A percentile compares a stretch with the other conserved stretches of the same genome.
Evolutionary conservation across 2,329 filamentous ascomycete genomes (phyloP).

Genomic region (Sphaerulina musiva): DNA sequence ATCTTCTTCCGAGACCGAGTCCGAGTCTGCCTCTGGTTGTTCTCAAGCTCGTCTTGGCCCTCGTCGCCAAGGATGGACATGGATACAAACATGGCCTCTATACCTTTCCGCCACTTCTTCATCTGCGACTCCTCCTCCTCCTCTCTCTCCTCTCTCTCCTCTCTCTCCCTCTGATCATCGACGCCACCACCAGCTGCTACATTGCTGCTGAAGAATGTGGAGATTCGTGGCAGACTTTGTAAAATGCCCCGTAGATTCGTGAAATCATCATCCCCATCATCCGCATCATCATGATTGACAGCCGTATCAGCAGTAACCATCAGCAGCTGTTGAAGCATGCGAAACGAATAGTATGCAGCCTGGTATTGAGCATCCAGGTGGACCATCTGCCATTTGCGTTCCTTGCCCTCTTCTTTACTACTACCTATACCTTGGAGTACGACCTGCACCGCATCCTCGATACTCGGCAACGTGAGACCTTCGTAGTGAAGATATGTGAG

Average conservation of each 20-base stretch:
- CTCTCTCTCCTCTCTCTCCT: too few species aligned
- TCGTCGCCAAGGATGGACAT: constrained; percentile 6
- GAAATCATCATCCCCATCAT: constrained; percentile 42
- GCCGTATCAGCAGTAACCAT: constrained; percentile 14
- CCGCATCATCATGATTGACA: too few species aligned
- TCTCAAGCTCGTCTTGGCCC: not conserved
- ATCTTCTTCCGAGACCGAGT: constrained; percentile 48
- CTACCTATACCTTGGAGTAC: constrained; percentile 17
- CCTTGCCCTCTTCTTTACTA: constrained; percentile 17
- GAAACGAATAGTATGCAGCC: constrained; percentile 39
- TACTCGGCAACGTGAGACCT: constrained; percentile 17
- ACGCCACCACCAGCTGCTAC: not conserved
- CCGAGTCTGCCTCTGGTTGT: constrained; percentile 58
- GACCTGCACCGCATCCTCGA: constrained; percentile 19
- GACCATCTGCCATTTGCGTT: constrained; percentile 34
- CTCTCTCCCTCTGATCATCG: too few species aligned
- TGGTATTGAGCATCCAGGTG: constrained; percentile 39
- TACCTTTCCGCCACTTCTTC: constrained; percentile 11
- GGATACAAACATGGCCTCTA: constrained; percentile 1
- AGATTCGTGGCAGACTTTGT: constrained; percentile 20
- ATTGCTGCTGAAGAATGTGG: constrained; percentile 15
- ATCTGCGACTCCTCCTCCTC: too few species aligned
- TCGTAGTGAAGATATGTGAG: constrained; percentile 13
- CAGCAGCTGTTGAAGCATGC: constrained; percentile 38
- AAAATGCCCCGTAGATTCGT: constrained; percentile 7